phyloP scores from a whole-genome alignment of 2,329 filamentous ascomycete genomes.

The Cryphonectria carpinicola region DNA sequence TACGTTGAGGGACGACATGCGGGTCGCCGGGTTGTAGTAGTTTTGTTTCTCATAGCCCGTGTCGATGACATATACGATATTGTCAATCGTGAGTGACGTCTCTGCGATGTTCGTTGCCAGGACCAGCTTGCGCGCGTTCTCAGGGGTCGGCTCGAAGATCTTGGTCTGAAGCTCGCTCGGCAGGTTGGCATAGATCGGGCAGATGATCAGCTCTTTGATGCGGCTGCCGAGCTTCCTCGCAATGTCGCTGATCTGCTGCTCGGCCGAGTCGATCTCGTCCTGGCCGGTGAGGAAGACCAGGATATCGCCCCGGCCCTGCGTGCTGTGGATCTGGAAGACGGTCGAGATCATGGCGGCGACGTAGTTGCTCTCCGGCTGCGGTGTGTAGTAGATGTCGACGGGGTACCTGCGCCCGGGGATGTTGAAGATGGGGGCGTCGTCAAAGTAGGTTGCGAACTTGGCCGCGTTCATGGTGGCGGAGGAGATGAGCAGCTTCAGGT shows the following conservation, averaged over 20 bases:
- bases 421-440: conserved; percentile 91
- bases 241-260: conserved; percentile 83
- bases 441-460: conserved; percentile 90
- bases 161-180: conserved; percentile 89
- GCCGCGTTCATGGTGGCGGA: conserved; percentile 94
- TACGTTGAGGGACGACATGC: conserved; percentile 90
- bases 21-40: conserved; percentile 85
- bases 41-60: conserved; percentile 96
- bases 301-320: conserved; percentile 84
- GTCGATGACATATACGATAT: conserved; percentile 95
- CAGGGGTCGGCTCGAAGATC: conserved; percentile 92
- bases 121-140: conserved; percentile 85
- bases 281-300: conserved; percentile 94
- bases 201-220: conserved; percentile 84
- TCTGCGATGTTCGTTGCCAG: conserved; percentile 97
- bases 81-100: conserved; percentile 92
- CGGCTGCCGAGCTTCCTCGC: conserved; percentile 83
- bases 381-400: conserved; percentile 89
- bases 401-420: conserved; percentile 88
- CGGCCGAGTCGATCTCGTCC: conserved; percentile 91
- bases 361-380: conserved; percentile 92
- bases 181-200: conserved; percentile 92
- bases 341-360: conserved; percentile 89
- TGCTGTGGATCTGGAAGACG: conserved; percentile 92
- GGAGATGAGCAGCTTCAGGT: conserved; percentile 88